Evolutionary conservation across 768 basidiomycete genomes (phyloP).

Genomic region (Russula olivacea): DNA sequence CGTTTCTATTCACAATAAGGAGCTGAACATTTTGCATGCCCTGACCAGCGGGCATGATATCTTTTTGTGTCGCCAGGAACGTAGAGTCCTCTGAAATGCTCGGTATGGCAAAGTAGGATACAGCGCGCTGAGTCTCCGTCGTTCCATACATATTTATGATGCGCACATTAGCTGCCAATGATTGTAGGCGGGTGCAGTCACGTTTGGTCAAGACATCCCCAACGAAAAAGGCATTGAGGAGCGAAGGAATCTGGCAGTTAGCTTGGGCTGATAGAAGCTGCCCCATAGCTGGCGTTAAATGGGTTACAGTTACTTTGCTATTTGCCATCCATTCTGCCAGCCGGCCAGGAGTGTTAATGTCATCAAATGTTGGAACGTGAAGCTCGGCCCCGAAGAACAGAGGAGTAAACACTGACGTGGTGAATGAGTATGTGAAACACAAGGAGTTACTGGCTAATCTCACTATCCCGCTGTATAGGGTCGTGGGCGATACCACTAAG

Average conservation of each 20-base stretch:
- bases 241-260: slow-evolving; percentile 73
- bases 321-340: slow-evolving; percentile 99
- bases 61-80: slow-evolving; percentile 91
- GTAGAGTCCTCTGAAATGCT: slow-evolving; percentile 77
- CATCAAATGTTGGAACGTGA: slow-evolving; percentile 93
- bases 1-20: slow-evolving; percentile 87
- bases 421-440: slow-evolving; percentile 9
- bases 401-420: slow-evolving; percentile 83
- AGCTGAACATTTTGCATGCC: slow-evolving; percentile 99
- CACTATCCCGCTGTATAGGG: slow-evolving; percentile 97
- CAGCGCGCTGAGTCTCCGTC: slow-evolving; percentile 97
- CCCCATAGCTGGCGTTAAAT: slow-evolving; percentile 98
- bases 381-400: slow-evolving; percentile 94
- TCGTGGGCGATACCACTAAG: slow-evolving; percentile 98
- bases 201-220: slow-evolving; percentile 99
- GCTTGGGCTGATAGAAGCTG: slow-evolving; percentile 92
- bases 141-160: slow-evolving; percentile 99
- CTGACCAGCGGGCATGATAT: slow-evolving; percentile 94
- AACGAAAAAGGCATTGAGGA: slow-evolving; percentile 93
- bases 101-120: slow-evolving; percentile 94
- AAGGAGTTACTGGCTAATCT: slow-evolving; percentile 34
- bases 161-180: slow-evolving; percentile 83
- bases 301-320: slow-evolving; percentile 87
- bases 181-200: slow-evolving; percentile 90
- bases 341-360: slow-evolving; percentile 93